Evolutionary conservation across 2,329 filamentous ascomycete genomes (phyloP), one percentile per base, ranked within the genome.

Genomic region (Fusarium humuli): DNA sequence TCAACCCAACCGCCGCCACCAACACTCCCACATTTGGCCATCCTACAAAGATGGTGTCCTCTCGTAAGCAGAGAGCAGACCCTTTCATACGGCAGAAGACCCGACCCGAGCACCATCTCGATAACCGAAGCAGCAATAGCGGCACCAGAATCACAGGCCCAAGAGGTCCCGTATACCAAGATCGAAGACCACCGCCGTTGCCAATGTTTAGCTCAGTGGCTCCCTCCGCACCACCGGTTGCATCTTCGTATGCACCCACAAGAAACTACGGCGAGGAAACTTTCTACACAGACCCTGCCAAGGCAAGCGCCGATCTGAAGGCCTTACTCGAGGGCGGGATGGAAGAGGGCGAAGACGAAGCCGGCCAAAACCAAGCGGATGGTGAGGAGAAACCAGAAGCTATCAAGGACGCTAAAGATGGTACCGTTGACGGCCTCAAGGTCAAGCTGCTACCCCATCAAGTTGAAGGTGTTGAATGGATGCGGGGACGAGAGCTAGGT

Each of bases 401-500:
- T 7, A 63, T 77, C 50, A 77, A 61, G 64, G 77, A 64, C 71
- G 79, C 55, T 56, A 83, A 86, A 16, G 86, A 87, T 47, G 85
- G 86, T 3, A 81, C 79, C 0, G 66, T 98, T 0, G 91, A 94
- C 57, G 96, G 95, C 1, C 86, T 99, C 65, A 92, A 91, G 59
- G 93, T 98, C 65, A 94, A 92, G 75, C 86, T 99, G 4, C 86
- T 99, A 1, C 95, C 94, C 7, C 96, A 99, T 81, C 96, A 99
- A 80, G 90, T 98, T 16, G 93, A 97, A 59, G 96, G 96, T 74
- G 91, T 98, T 2, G 89, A 91, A 60, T 99, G 96, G 95, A 97
- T 99, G 94, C 91, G 88, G 59, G 92, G 94, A 63, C 94, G 97
- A 75, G 96, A 99, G 81, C 90, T 94, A 13, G 94, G 95, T 4